Evolutionary conservation across 345 rosid genomes (phyloP), one percentile per base, ranked within the genome.

Genomic region (Aurinia saxatilis): DNA sequence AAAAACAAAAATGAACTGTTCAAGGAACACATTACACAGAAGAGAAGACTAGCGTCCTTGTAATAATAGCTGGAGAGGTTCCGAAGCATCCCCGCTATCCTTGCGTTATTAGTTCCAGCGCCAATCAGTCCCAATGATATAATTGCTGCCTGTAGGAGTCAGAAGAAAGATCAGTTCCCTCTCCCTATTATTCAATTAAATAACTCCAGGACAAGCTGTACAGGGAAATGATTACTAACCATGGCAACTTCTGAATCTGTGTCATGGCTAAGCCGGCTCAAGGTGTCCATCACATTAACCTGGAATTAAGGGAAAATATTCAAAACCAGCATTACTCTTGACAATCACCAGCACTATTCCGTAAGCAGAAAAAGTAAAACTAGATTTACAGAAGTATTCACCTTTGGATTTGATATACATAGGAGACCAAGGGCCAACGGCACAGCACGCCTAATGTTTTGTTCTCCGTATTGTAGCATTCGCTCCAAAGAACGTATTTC

Each of bases 321-420:
- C 1, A 19, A 60, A 15, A 62, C 34, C 39, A 29, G 48, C n/a
- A 51, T 23, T 50, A 44, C 48, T 51, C 50, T 45, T n/a, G 4
- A 9, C 44, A 38, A 46, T 51, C 57, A 55, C 47, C 11, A 42
- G 7, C 16, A 34, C 25, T 25, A 53, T 53, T 45, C 8, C 19
- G 37, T 61, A 30, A 39, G 42, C 36, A 51, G 68, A 13, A 34
- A 6, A 21, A 57, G 33, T 23, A 64, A 65, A n/a, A 34, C 40
- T 23, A 57, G 29, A 42, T 40, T n/a, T 41, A 41, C 40, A 40
- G 23, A 63, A 48, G 16, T 39, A 82, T 3, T 65, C 35, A 72
- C 99, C 98, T 95, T 95, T 19, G 99, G 99, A 58, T 95, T 95
- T 44, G 99, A 91, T 55, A 95, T 78, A 71, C 98, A 95, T 9